These are phyloP conservation scores for Punica granatum DNA, from an alignment of 345 rosid species.

Conservation along the genomic window DNA sequence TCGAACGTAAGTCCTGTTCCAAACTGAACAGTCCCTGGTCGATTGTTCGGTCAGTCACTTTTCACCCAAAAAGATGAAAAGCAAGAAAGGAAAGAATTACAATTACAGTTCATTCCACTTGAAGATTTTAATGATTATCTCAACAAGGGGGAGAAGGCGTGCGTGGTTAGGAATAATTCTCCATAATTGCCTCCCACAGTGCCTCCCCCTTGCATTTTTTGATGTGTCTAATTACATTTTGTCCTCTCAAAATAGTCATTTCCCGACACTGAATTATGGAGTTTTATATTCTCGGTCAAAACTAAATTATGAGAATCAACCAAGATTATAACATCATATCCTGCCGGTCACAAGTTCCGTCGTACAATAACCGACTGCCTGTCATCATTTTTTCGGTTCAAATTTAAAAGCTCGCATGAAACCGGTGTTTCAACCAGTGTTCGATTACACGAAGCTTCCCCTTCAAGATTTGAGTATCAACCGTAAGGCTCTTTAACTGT, in stretches of 20 bases:
- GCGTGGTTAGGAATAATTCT: neutral
- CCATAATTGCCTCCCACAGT: slow-evolving; percentile 3
- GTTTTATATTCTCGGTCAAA: neutral
- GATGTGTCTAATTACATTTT: neutral
- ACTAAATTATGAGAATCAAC: neutral
- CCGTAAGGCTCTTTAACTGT: no score
- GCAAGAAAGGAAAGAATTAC: neutral
- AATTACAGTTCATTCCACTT: slow-evolving; percentile 7
- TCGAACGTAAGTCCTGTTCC: no score
- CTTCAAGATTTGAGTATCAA: no score
- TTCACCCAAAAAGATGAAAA: neutral
- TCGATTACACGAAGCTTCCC: no score
- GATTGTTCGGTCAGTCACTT: no score
- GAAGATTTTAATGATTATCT: slow-evolving; percentile 6
- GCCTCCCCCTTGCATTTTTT: neutral
- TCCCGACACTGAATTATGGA: neutral
- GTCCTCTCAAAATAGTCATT: neutral
- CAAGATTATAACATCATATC: neutral
- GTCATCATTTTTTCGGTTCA: neutral
- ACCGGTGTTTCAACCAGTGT: neutral
- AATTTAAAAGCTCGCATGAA: neutral
- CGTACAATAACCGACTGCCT: neutral
- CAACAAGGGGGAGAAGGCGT: slow-evolving; percentile 1
- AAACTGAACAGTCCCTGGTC: no score
- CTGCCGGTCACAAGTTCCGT: neutral